Conservation (phyloP, 805 yeast genomes). For the Zygosaccharomyces kombuchaensis region DNA sequence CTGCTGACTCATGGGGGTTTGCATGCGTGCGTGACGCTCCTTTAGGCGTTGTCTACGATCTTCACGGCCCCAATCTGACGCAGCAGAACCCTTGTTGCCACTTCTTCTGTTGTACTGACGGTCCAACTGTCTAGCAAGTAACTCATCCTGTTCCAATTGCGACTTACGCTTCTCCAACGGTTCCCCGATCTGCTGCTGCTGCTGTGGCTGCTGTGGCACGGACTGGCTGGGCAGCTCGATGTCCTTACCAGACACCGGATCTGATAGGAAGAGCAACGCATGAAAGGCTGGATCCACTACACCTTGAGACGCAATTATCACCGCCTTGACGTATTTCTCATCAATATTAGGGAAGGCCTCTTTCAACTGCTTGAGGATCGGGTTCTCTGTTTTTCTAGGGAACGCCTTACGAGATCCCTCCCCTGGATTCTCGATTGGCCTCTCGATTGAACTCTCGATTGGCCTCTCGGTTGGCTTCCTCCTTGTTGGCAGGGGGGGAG, state of each 20-base stretch:
- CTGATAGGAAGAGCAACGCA: conserved; percentile 75
- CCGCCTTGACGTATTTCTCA: conserved; percentile 65
- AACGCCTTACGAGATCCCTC: conserved; percentile 3
- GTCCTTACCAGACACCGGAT: conserved; percentile 51
- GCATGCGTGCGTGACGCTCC: conserved; percentile 25
- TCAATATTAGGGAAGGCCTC: conserved; percentile 87
- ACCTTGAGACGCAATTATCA: conserved; percentile 81
- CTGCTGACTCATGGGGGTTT: conserved; percentile 11
- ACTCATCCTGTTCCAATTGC: conserved; percentile 71
- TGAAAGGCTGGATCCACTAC: conserved; percentile 80
- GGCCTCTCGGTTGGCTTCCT: conserved; percentile 9
- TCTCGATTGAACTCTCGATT: background rate
- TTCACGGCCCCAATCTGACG: conserved; percentile 13
- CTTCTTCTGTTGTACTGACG: conserved; percentile 45
- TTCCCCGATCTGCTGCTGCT: conserved; percentile 17
- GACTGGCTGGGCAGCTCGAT: conserved; percentile 47
- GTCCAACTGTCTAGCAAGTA: conserved; percentile 75
- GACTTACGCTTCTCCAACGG: conserved; percentile 31
- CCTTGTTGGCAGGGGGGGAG: conserved; percentile 30
- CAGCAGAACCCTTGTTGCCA: conserved; percentile 12
- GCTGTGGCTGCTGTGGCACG: conserved; percentile 9
- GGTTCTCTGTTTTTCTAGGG: conserved; percentile 19
- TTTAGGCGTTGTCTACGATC: conserved; percentile 30
- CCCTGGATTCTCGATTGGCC: background rate
- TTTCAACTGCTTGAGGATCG: conserved; percentile 47